phyloP scores from a whole-genome alignment of 192 early-diverging fungal genomes.

The Coemansia nantahalensis region DNA sequence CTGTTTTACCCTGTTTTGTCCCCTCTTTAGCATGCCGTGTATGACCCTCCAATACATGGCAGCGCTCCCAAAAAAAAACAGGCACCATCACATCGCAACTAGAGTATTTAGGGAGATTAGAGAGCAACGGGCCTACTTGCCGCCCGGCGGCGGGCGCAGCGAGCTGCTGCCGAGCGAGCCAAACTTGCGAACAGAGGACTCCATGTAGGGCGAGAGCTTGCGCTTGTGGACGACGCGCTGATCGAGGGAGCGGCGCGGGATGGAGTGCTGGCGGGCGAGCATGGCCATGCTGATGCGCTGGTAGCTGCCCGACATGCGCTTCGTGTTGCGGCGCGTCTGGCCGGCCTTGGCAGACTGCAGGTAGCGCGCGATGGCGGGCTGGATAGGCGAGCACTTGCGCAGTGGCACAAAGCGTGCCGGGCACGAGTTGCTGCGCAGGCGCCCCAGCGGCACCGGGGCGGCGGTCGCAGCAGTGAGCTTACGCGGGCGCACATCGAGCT shows the following conservation, averaged over 20 bases:
- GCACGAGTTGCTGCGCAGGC: slow-evolving; percentile 22
- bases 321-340: background rate
- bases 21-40: too few relatives aligned
- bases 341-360: slow-evolving; percentile 19
- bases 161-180: background rate
- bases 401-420: slow-evolving; percentile 5
- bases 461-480: background rate
- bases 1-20: too few relatives aligned
- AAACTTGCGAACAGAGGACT: slow-evolving; percentile 8
- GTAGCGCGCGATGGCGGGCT: slow-evolving; percentile 23
- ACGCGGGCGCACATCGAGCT: background rate
- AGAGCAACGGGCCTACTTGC: too few relatives aligned
- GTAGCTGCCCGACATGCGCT: slow-evolving; percentile 3
- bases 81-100: too few relatives aligned
- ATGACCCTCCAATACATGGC: too few relatives aligned
- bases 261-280: slow-evolving; percentile 7
- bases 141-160: too few relatives aligned
- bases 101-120: too few relatives aligned
- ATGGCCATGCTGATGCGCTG: slow-evolving; percentile 34
- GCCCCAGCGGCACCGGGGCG: slow-evolving; percentile 6
- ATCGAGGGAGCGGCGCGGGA: slow-evolving; percentile 15
- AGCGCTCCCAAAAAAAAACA: too few relatives aligned
- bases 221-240: slow-evolving; percentile 2
- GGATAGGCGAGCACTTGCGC: slow-evolving; percentile 15
- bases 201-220: slow-evolving; percentile 8